Evolutionary conservation across 2,329 filamentous ascomycete genomes (phyloP), one percentile per base, ranked within the genome.

Genomic region (Penicillium sp.): DNA sequence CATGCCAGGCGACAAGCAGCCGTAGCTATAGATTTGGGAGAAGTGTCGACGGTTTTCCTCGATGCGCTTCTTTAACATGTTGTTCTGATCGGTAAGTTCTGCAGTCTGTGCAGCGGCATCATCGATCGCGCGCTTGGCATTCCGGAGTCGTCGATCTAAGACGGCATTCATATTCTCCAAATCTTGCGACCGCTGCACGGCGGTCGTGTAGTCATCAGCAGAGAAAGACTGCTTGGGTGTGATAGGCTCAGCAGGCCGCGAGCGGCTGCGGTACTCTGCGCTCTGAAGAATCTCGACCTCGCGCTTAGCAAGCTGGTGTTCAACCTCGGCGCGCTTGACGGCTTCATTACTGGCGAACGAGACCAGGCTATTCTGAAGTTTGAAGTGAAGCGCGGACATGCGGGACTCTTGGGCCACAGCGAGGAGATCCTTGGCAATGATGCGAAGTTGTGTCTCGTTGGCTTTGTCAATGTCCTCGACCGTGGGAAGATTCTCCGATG

Each of bases 21-120:
- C 87, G 1, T 89, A 88, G 62, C 89, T 87, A 65, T 88, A 86
- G 45, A 95, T 82, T 66, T 82, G 81, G 53, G 89, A 88, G 63
- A 95, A 85, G 66, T 95, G 91, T 67, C 95, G 89, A 57, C 93
- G 81, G 67, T 96, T 96, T 69, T 95, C 90, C 39, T 88, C 85
- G 58, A 97, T 95, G 18, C 93, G 86, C 56, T 86, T 89, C 53
- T 92, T 83, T 46, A 96, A 79, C 69, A 89, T 81, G 36, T 85
- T 80, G 50, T 90, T 88, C 66, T 94, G 88, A 64, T 95, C 90
- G 2, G 78, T 71, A n/a, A 95, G 75, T 47, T 79, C 78, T 6
- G 83, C 79, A 16, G 88, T 83, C 64, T 90, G 86, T 57, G 89
- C 87, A 54, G 90, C 87, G 62, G 91, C 87, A 58, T 88, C 83